Conservation (phyloP, 257 asterid genomes). For the Nicotiana benthamiana region DNA sequence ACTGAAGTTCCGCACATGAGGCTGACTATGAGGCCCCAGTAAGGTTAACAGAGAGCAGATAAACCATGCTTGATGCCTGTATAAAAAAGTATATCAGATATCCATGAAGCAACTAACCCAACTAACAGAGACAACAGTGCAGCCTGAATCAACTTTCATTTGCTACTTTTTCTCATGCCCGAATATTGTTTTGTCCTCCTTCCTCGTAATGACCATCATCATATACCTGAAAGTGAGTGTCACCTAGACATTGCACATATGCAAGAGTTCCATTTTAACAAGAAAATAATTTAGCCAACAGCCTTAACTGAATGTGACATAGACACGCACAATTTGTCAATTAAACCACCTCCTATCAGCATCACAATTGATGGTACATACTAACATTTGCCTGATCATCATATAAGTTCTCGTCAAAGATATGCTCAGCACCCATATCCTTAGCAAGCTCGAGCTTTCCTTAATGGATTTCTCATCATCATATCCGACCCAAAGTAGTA, state of each 20-base stretch:
- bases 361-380: too few species aligned
- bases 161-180: conserved; percentile 90
- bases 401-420: too few species aligned
- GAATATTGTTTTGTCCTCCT: conserved; percentile 95
- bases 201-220: conserved; percentile 93
- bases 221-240: conserved; percentile 92
- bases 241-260: conserved; percentile 88
- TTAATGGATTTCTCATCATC: too few species aligned
- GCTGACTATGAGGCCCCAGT: conserved; percentile 83
- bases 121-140: not conserved
- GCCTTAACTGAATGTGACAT: not conserved
- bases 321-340: not conserved
- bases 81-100: conserved; percentile 5
- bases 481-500: not conserved
- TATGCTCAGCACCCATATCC: too few species aligned
- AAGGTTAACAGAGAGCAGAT: conserved; percentile 79
- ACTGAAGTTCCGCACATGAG: conserved; percentile 62
- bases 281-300: not conserved
- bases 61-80: conserved; percentile 82
- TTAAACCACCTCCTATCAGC: not conserved
- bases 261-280: conserved; percentile 45
- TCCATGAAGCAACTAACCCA: not conserved
- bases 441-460: too few species aligned
- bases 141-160: not conserved
- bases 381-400: too few species aligned